Evolutionary conservation across 495 filamentous ascomycete genomes (phyloP), one percentile per base, ranked within the genome.

Genomic region (Hyaloscypha hepaticicola): DNA sequence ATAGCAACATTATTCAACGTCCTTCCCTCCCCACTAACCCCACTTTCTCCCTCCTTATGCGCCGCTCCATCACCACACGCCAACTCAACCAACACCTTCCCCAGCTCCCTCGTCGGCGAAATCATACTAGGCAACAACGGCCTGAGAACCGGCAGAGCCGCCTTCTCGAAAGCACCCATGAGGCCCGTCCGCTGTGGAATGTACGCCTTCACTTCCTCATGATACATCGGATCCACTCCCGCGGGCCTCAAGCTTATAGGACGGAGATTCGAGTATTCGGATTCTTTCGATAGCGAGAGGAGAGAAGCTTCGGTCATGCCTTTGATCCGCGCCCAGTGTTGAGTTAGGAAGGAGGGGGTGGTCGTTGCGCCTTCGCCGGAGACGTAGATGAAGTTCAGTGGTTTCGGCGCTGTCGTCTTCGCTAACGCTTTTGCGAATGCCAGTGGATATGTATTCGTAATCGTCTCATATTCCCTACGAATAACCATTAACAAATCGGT

Each of bases 341-440:
- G 73, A 0, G 84, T 82, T 59, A 87, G 79, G 1, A 73, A 67
- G 3, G 79, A 80, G 0, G 86, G 85, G 5, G 73, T 74, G 14
- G 70, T 73, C 26, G 79, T 83, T 0, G 79, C 75, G 31, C 83
- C 82, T 61, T 80, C 79, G 27, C 89, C 88, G 0, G 88, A 90
- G 52, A 92, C 82, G 70, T 87, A 87, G 68, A 91, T 77, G 68
- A 91, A 91, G 48, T 82, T 84, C 76, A 92, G 86, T 19, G 84
- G 77, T 48, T 80, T 72, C 3, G 66, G 63, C 5, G 63, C 1
- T 31, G 88, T 75, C 48, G 88, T 76, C 5, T 72, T 73, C n/a
- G 79, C 68, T 71, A 91, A 87, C 16, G 87, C 85, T 51, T 81
- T 73, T 2, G 87, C 87, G 22, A 86, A 85, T 1, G 80, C 81